phyloP scores from a whole-genome alignment of 176 grass and related monocot genomes.

The Ananas comosus region DNA sequence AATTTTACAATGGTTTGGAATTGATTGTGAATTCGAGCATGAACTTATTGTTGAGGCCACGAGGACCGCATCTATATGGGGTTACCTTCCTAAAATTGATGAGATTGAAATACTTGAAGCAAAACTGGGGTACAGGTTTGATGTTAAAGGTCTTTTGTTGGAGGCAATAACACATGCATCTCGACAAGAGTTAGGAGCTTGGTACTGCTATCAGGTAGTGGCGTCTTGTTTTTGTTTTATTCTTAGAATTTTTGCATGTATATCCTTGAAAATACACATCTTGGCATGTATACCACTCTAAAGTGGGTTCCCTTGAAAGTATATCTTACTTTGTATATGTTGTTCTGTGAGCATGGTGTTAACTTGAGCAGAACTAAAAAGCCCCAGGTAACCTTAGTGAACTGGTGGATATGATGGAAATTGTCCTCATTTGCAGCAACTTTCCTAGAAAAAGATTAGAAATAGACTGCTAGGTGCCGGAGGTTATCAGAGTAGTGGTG shows the following conservation, averaged over 20 bases:
- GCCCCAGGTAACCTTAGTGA: no score
- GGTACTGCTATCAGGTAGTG: slow-evolving; percentile 68
- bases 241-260: background rate
- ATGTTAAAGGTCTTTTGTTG: slow-evolving; percentile 53
- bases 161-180: slow-evolving; percentile 82
- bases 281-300: no score
- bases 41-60: slow-evolving; percentile 45
- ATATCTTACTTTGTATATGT: slow-evolving; percentile 13
- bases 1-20: slow-evolving; percentile 75
- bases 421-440: no score
- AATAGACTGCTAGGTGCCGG: no score
- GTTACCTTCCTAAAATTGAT: slow-evolving; percentile 39
- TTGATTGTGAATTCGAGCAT: slow-evolving; percentile 40
- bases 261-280: no score
- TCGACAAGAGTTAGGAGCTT: slow-evolving; percentile 53
- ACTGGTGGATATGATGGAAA: no score
- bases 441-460: no score
- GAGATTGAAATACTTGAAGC: slow-evolving; percentile 64
- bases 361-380: no score
- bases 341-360: slow-evolving; percentile 14
- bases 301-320: slow-evolving; percentile 6
- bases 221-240: background rate
- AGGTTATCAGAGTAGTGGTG: no score
- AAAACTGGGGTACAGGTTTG: slow-evolving; percentile 61
- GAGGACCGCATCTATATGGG: slow-evolving; percentile 43